Base-by-base conservation (phyloP, 2,329 filamentous ascomycete genomes). In the Colletotrichum sp. region DNA sequence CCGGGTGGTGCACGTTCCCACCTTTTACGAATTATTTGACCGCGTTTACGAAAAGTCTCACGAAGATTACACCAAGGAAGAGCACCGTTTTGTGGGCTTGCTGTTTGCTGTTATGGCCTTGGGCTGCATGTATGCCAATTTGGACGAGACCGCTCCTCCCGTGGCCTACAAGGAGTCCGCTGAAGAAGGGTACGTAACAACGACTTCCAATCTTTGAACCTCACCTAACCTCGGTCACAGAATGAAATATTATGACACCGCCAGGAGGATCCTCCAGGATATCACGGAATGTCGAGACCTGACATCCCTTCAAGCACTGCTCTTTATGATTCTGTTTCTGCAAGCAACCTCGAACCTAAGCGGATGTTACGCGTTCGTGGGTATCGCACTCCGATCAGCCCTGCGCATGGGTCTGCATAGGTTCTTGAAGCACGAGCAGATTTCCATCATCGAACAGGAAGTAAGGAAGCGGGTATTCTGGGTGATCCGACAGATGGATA, bases 271-370 rank as follows among this genome's bases (percentile, higher is more conserved):
- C 73, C 86, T 96, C 64, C 88, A 91, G 72, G 92, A 93, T 76
- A 87, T 93, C 58, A 91, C 91, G 2, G 91, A 93, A 75, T 96
- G 94, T 79, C 92, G 94, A 62, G 94, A 96, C 81, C 87, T 96
- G 58, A 90, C 89, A 25, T 94, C 94, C 2, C 86, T 96, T 10
- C 94, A 97, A 82, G 92, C 93, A 3, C 88, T 97, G 8, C 86
- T 96, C 25, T 96, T 95, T 82, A 94, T 96, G 89, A 94, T 96
- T 65, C 86, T 96, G 4, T 97, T 96, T 81, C 88, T 96, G 2
- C 95, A 97, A 80, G 92, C 93, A 4, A 94, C 95, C 3, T 94
- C 94, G 12, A 95, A 95, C 81, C 86, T 96, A 34, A 94, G 93
- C 81, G 94, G 92, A 12, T 96, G 94, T 81, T 96, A 96, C 83